phyloP scores from a whole-genome alignment of 2,329 filamentous ascomycete genomes.

The Geosmithia flava region DNA sequence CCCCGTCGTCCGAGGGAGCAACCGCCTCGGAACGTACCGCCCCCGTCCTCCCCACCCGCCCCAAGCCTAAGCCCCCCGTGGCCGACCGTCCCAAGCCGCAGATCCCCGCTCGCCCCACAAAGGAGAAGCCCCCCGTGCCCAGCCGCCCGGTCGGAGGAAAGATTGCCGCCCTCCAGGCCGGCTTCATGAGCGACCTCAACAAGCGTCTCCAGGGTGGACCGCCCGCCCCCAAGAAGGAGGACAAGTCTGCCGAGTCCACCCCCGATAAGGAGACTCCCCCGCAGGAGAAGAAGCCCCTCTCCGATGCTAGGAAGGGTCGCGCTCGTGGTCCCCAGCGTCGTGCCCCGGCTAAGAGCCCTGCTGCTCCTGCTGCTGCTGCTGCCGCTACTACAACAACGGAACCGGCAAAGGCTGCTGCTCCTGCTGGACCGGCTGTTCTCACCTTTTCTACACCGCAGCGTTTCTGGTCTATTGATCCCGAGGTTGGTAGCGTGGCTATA shows the following conservation, averaged over 20 bases:
- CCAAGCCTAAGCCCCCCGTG: slow-evolving; percentile 25
- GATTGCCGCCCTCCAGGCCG: slow-evolving; percentile 81
- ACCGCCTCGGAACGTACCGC: slow-evolving; percentile 41
- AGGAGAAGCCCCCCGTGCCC: slow-evolving; percentile 76
- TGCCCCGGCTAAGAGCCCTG: slow-evolving; percentile 39
- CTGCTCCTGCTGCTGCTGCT: slow-evolving; percentile 19
- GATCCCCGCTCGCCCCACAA: slow-evolving; percentile 50
- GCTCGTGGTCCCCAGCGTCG: slow-evolving; percentile 78
- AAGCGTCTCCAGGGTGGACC: slow-evolving; percentile 79
- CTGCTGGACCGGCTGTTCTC: slow-evolving; percentile 20
- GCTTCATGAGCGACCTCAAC: slow-evolving; percentile 88
- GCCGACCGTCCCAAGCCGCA: slow-evolving; percentile 46
- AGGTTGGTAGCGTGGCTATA: slow-evolving; percentile 29
- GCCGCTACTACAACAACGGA: too few species aligned
- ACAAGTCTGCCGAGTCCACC: slow-evolving; percentile 46
- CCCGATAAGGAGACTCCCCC: slow-evolving; percentile 25
- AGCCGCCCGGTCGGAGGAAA: slow-evolving; percentile 64
- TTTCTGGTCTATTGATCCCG: slow-evolving; percentile 38
- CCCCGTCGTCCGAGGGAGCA: slow-evolving; percentile 26
- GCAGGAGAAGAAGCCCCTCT: slow-evolving; percentile 59
- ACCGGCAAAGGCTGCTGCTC: slow-evolving; percentile 13
- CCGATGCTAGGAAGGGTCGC: slow-evolving; percentile 80
- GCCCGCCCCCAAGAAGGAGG: slow-evolving; percentile 65
- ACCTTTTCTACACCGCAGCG: slow-evolving; percentile 34
- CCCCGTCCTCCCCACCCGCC: slow-evolving; percentile 26